Evolutionary conservation across 208 protist species (phyloP).

Genomic region (Cochliopodium minus): DNA sequence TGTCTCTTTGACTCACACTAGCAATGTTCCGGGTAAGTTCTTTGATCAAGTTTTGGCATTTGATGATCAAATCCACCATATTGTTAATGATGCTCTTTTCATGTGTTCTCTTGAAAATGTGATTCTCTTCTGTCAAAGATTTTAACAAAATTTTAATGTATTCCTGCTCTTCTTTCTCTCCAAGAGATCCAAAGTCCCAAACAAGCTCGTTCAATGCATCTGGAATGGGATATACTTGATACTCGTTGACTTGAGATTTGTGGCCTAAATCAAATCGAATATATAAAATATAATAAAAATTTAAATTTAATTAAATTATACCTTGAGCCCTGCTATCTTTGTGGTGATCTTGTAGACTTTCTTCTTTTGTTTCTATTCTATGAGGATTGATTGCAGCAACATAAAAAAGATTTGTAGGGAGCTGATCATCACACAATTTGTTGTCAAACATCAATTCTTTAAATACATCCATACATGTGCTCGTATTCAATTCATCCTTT

Average conservation of each 20-base stretch:
- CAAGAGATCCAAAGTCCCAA: conserved; percentile 1
- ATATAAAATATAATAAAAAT: conserved; percentile 14
- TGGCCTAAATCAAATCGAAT: too few species aligned
- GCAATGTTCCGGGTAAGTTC: too few species aligned
- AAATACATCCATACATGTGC: conserved; percentile 10
- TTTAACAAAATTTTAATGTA: too few species aligned
- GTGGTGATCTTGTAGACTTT: not conserved
- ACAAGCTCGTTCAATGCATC: conserved; percentile 19
- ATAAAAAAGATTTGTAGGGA: conserved; percentile 28
- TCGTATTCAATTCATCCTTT: conserved; percentile 35
- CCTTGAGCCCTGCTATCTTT: not conserved
- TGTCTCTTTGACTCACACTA: too few species aligned
- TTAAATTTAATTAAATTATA: conserved; percentile 12
- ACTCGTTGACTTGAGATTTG: too few species aligned
- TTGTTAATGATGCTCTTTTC: too few species aligned
- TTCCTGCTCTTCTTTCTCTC: too few species aligned
- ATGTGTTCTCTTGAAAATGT: too few species aligned
- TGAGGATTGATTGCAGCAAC: conserved; percentile 32
- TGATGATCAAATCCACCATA: too few species aligned
- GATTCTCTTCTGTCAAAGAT: too few species aligned
- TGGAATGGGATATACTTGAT: conserved; percentile 10
- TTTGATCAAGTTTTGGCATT: too few species aligned
- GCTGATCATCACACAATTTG: conserved; percentile 17
- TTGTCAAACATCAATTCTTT: conserved; percentile 31
- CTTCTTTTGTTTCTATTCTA: not conserved